These are phyloP conservation scores for Hypoxylon lienhwacheense DNA, from an alignment of 495 filamentous ascomycete species.

Conservation along the genomic window DNA sequence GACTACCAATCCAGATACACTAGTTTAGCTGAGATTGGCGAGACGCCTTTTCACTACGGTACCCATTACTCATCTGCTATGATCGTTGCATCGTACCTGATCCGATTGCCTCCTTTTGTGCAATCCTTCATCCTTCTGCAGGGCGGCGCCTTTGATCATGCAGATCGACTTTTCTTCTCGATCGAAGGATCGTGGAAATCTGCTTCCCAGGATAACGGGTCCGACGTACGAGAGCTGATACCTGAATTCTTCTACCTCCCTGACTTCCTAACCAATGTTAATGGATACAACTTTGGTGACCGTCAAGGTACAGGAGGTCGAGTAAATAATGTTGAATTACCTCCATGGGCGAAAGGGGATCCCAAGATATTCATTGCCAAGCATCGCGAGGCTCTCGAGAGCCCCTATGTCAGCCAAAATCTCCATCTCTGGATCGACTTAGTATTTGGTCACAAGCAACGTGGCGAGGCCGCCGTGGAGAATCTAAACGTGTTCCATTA, in stretches of 20 bases:
- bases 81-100: conserved; percentile 96
- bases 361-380: conserved; percentile 95
- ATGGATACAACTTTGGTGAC: conserved; percentile 88
- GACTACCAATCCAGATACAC: conserved; percentile 83
- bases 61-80: conserved; percentile 99
- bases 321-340: conserved; percentile 82
- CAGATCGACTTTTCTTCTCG: conserved; percentile 92
- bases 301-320: conserved; percentile 75
- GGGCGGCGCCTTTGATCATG: conserved; percentile 94
- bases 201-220: conserved; percentile 84
- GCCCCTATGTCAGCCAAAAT: conserved; percentile 86
- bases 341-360: conserved; percentile 96
- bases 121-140: conserved; percentile 96
- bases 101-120: conserved; percentile 92
- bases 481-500: conserved; percentile 94
- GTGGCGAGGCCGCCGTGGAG: conserved; percentile 89
- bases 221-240: conserved; percentile 89
- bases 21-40: conserved; percentile 88
- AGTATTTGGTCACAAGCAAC: conserved; percentile 92
- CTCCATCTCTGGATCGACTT: conserved; percentile 96
- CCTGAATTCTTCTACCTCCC: conserved; percentile 97
- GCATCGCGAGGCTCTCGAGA: conserved; percentile 91
- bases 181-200: conserved; percentile 90
- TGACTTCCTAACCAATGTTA: conserved; percentile 89
- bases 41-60: conserved; percentile 91